Conservation (phyloP, 495 filamentous ascomycete genomes). For the Cenococcum geophilum region DNA sequence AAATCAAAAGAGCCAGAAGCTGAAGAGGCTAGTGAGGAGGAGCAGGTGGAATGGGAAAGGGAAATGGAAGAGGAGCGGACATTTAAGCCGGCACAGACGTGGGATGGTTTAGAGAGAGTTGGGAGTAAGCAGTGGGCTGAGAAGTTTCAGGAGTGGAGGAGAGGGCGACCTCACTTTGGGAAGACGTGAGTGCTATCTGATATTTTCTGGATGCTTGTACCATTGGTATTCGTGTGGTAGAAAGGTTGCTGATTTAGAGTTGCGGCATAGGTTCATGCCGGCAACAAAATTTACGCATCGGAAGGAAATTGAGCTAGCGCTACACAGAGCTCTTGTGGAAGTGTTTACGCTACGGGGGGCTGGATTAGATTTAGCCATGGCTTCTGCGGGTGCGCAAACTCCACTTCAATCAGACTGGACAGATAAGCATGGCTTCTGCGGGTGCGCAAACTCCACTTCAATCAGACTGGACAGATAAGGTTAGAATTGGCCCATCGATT, state of each 20-base stretch:
- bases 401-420: slow-evolving; percentile 9
- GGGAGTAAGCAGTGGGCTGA: background rate
- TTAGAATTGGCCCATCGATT: slow-evolving; percentile 2
- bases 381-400: slow-evolving; percentile 12
- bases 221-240: background rate
- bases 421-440: no score
- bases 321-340: slow-evolving; percentile 57
- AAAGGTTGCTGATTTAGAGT: background rate
- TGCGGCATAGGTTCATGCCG: background rate
- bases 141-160: background rate
- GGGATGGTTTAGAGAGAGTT: slow-evolving; percentile 1
- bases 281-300: slow-evolving; percentile 36
- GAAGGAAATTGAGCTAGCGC: slow-evolving; percentile 40
- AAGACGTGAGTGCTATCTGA: background rate
- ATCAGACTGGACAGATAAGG: slow-evolving; percentile 12
- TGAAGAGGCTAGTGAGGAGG: background rate
- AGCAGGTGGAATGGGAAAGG: background rate
- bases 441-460: slow-evolving; percentile 8
- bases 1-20: background rate
- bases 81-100: background rate
- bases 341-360: slow-evolving; percentile 46
- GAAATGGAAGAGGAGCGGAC: background rate
- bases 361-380: slow-evolving; percentile 33
- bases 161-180: background rate
- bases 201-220: background rate